Evolutionary conservation across 176 grass and related monocot species (phyloP).

Genomic region (Hyparrhenia diplandra): DNA sequence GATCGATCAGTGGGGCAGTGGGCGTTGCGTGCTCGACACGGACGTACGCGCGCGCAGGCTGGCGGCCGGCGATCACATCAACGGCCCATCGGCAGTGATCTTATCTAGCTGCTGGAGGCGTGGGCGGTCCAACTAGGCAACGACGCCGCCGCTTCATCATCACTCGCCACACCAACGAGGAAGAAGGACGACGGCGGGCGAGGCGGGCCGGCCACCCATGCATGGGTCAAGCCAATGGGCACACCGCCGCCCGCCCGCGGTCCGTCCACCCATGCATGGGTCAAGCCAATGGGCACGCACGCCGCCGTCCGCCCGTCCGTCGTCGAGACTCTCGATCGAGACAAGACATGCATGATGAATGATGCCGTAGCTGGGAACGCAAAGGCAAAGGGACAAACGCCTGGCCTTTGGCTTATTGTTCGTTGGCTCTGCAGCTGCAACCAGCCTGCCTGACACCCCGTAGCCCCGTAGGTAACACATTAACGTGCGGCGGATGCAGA

Average conservation of each 20-base stretch:
- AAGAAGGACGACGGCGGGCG: background rate
- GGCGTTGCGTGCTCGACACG: background rate
- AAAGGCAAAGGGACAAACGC: background rate
- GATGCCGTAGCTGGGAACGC: background rate
- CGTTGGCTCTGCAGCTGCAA: background rate
- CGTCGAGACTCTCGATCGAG: background rate
- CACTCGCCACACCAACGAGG: background rate
- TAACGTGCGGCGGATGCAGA: background rate
- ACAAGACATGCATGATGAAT: background rate
- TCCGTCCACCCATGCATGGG: background rate
- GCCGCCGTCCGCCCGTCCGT: background rate
- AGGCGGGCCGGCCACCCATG: background rate
- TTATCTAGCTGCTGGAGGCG: no score
- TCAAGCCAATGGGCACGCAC: background rate
- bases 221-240: background rate
- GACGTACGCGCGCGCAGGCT: background rate
- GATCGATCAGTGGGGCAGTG: background rate
- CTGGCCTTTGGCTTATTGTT: background rate
- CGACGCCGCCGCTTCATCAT: background rate
- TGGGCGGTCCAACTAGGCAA: no score
- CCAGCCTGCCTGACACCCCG: background rate
- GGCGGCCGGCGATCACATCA: background rate
- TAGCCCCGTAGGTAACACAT: background rate
- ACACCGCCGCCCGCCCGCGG: background rate
- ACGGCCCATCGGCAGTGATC: background rate